phyloP scores from a whole-genome alignment of 805 yeast genomes.

The Ogataea pignaliae region DNA sequence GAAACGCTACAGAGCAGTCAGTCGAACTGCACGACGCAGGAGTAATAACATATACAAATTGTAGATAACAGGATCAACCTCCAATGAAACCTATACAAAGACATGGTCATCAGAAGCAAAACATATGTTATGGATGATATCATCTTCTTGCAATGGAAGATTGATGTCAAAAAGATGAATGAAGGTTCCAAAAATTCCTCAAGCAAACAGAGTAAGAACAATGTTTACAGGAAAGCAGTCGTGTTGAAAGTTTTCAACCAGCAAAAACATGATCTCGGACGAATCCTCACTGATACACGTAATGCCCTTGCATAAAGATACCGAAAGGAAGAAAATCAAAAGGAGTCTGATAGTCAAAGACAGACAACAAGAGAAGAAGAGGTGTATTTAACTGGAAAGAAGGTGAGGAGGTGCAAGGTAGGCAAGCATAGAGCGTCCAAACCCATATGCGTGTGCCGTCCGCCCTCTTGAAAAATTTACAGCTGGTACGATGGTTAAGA shows the following conservation, averaged over 20 bases:
- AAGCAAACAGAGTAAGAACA: constrained; percentile 33
- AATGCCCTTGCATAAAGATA: constrained; percentile 99
- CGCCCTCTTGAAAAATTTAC: too few relatives aligned
- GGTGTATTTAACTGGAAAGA: not conserved
- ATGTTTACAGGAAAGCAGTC: constrained; percentile 63
- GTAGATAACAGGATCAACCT: too few relatives aligned
- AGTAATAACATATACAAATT: too few relatives aligned
- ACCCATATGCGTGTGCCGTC: too few relatives aligned
- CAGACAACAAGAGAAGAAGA: not conserved
- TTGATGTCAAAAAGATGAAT: not conserved
- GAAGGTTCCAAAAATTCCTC: constrained; percentile 73
- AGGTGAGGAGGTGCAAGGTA: not conserved
- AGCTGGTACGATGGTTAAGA: too few relatives aligned
- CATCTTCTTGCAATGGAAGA: not conserved
- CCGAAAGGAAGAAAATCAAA: constrained; percentile 10
- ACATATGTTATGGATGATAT: too few relatives aligned
- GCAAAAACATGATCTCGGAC: constrained; percentile 99
- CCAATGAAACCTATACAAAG: constrained; percentile 1
- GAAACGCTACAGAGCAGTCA: too few relatives aligned
- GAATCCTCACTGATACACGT: constrained; percentile 99
- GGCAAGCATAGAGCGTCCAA: too few relatives aligned
- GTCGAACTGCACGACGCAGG: too few relatives aligned
- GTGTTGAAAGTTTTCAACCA: constrained; percentile 99
- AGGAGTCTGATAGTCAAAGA: not conserved
- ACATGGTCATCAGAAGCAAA: not conserved